These are phyloP conservation scores for Inga oerstediana DNA, from an alignment of 306 rosid species.

Conservation along the genomic window DNA sequence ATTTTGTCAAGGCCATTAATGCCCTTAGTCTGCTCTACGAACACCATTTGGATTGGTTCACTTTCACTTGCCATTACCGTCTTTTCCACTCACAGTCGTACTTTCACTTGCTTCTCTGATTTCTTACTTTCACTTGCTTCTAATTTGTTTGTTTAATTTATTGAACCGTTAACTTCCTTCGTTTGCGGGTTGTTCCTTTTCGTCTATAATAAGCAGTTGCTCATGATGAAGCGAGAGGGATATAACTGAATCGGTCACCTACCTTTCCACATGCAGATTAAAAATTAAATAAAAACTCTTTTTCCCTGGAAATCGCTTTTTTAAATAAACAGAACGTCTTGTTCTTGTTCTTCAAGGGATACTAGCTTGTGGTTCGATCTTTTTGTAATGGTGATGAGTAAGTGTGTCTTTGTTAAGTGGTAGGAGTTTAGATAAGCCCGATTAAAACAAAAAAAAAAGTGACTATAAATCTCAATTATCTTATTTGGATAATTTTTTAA, in stretches of 20 bases:
- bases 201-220: background rate
- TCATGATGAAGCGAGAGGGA: background rate
- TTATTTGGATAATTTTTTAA: too few species aligned
- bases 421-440: too few species aligned
- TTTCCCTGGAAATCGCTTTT: background rate
- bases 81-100: background rate
- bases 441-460: too few species aligned
- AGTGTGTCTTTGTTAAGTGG: too few species aligned
- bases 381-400: too few species aligned
- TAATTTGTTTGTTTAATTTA: background rate
- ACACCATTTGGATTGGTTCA: slow-evolving; percentile 7
- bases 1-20: slow-evolving; percentile 59
- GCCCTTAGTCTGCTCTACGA: slow-evolving; percentile 49
- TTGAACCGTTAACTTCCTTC: background rate
- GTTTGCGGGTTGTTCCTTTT: background rate
- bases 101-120: background rate
- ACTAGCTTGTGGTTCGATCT: too few species aligned
- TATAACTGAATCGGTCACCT: background rate
- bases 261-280: background rate
- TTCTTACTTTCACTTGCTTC: background rate
- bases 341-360: background rate
- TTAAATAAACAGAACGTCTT: background rate
- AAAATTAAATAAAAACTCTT: background rate
- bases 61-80: background rate
- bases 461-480: too few species aligned